phyloP scores from a whole-genome alignment of 2,329 filamentous ascomycete genomes.

The Coniochaeta prunicola region DNA sequence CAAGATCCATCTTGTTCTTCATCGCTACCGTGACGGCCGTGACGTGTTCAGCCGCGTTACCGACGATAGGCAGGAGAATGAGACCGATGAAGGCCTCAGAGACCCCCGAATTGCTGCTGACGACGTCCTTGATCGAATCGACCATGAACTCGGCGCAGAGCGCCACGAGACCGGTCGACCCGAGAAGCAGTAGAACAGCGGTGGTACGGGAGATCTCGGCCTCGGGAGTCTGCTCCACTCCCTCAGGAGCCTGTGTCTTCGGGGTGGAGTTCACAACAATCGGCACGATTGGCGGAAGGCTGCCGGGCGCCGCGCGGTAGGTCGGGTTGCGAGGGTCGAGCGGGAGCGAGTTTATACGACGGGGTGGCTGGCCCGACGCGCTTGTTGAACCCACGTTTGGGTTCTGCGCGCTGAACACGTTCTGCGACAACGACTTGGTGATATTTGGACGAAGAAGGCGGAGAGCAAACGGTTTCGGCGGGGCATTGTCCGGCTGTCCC shows the following conservation, averaged over 20 bases:
- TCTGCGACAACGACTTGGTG: slow-evolving; percentile 51
- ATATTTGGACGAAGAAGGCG: slow-evolving; percentile 38
- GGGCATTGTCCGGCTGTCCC: slow-evolving; percentile 22
- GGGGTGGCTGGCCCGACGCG: slow-evolving; percentile 26
- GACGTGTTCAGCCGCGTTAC: slow-evolving; percentile 67
- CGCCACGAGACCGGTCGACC: slow-evolving; percentile 48
- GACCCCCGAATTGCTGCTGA: slow-evolving; percentile 29
- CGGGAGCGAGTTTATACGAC: slow-evolving; percentile 51
- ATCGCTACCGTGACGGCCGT: slow-evolving; percentile 64
- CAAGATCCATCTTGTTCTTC: slow-evolving; percentile 72
- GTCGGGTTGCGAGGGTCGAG: slow-evolving; percentile 33
- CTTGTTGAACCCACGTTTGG: slow-evolving; percentile 4
- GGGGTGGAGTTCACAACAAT: slow-evolving; percentile 20
- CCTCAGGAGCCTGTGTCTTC: slow-evolving; percentile 9
- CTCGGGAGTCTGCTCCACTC: slow-evolving; percentile 19
- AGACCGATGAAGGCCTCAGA: slow-evolving; percentile 61
- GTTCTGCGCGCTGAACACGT: slow-evolving; percentile 38
- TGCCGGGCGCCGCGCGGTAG: slow-evolving; percentile 10
- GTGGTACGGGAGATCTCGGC: slow-evolving; percentile 31
- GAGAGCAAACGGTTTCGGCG: slow-evolving; percentile 24
- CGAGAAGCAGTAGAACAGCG: slow-evolving; percentile 42
- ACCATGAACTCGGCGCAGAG: slow-evolving; percentile 56
- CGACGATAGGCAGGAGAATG: slow-evolving; percentile 66
- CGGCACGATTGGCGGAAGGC: slow-evolving; percentile 22
- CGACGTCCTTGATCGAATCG: slow-evolving; percentile 48